Evolutionary conservation across 1,139 yeast genomes (phyloP), one percentile per base, ranked within the genome.

Genomic region (Meyerozyma athensensis): DNA sequence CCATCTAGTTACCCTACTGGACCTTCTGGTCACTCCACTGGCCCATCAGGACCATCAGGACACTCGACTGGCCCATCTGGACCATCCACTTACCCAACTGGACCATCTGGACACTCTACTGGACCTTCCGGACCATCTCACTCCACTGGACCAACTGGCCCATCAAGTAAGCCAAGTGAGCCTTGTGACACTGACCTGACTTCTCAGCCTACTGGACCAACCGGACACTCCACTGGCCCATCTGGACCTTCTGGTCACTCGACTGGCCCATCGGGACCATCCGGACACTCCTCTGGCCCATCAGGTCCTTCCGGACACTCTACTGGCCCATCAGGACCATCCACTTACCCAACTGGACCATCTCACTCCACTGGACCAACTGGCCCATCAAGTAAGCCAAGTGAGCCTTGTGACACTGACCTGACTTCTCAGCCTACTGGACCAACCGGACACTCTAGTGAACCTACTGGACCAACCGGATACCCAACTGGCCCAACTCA

Each of bases 401-500:
- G 16, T 26, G 30, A 14, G 18, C 30, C 30, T 10, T 13, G 17
- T 26, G 30, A 14, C 9, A 12, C n/a, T n/a, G n/a, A n/a, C n/a
- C n/a, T n/a, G 10, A 7, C 23, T 21, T 8, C 23, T 7, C 10
- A 21, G 7, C 23, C 23, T 21, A 21, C 23, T 10, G 23, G 23
- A 21, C 23, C 23, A 21, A 21, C 23, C 10, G 10, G 10, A 21
- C 23, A n/a, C n/a, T n/a, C 23, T 8, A 21, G 9, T 21, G 23
- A 16, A 4, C 13, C 30, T 13, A 4, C 30, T 26, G 30, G 14
- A 26, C 30, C 17, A 4, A 8, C 16, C 8, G 9, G 18, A n/a
- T 16, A 26, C 30, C 13, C 30, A 12, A 26, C 30, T 26, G 30
- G 24, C 9, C 26, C 26, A n/a, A n/a, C 26, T 4, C 26, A 22